Base-by-base conservation (phyloP, 2,329 filamentous ascomycete species). In the Clonostachys rosea region DNA sequence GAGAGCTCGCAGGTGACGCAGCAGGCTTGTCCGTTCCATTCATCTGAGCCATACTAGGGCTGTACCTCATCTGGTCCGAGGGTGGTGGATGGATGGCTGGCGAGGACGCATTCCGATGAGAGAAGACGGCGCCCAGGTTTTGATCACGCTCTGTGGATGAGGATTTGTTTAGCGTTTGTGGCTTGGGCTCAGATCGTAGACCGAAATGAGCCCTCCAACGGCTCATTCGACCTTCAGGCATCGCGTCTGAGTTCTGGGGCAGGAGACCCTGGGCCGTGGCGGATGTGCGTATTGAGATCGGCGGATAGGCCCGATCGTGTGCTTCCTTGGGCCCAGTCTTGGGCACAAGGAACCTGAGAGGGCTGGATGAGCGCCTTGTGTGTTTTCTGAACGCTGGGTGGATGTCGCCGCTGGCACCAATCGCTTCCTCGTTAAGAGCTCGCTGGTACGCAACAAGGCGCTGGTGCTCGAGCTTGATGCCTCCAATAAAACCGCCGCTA, bases 381-480 rank as follows among this genome's bases (percentile, higher is more conserved):
- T 30, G 24, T 51, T 54, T 24, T 47, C 58, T 59, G 35, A 68
- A 53, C 5, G 64, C 66, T 7, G 66, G 64, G 24, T 69, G 66
- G 6, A 66, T 56, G 20, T 53, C 58, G 6, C 53, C 58, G 18
- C 59, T 56, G 52, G 8, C 53, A 54, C 12, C 57, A 18, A 37
- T 54, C 7, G 56, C 54, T 4, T 60, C 56, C 10, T 54, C 56
- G 1, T 65, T 53, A 8, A 60, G 49, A 1, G 55, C 54, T 37
- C 59, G 55, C 35, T 66, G 56, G 9, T 61, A 54, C 16, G 62
- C 62, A 2, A 59, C 59, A 8, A 69, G 59, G 42, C 62, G 62
- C 47, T 70, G 60, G 42, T 66, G 58, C 42, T 70, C 68, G 14
- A 71, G 58, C 47, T 71, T 72, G 46, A 64, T 63, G 17, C 66